These are phyloP conservation scores for Geotrichum phurueaensis DNA, from an alignment of 1,139 yeast genomes.

Conservation along the genomic window DNA sequence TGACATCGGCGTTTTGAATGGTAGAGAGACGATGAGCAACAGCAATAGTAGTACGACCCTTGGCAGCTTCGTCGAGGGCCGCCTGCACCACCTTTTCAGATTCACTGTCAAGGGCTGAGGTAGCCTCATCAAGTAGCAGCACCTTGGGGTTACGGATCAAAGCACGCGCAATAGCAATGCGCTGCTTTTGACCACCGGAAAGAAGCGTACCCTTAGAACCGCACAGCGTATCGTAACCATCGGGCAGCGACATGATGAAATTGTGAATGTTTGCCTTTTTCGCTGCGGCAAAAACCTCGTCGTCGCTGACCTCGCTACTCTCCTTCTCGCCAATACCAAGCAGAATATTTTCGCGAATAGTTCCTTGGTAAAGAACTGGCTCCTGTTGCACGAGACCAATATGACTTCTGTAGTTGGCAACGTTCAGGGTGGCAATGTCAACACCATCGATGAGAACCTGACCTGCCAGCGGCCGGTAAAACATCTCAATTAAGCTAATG, in stretches of 20 bases:
- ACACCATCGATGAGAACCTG: constrained; percentile 61
- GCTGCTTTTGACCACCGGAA: constrained; percentile 83
- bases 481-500: constrained; percentile 71
- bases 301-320: constrained; percentile 44
- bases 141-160: constrained; percentile 63
- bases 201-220: constrained; percentile 79
- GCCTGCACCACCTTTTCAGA: constrained; percentile 75
- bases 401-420: constrained; percentile 62
- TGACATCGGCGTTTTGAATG: constrained; percentile 85
- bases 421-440: constrained; percentile 62
- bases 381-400: constrained; percentile 84
- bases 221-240: constrained; percentile 72
- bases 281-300: constrained; percentile 64
- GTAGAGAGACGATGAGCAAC: constrained; percentile 90
- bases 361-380: constrained; percentile 80
- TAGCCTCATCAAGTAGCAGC: constrained; percentile 68
- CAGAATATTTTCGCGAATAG: constrained; percentile 72
- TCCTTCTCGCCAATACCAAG: constrained; percentile 52
- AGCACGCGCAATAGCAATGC: constrained; percentile 73
- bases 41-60: constrained; percentile 78
- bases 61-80: constrained; percentile 53
- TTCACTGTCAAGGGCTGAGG: constrained; percentile 72
- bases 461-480: constrained; percentile 72
- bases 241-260: constrained; percentile 71
- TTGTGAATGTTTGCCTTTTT: constrained; percentile 74